Evolutionary conservation across 805 yeast genomes (phyloP), one percentile per base, ranked within the genome.

Genomic region (Suhomyces emberorum): DNA sequence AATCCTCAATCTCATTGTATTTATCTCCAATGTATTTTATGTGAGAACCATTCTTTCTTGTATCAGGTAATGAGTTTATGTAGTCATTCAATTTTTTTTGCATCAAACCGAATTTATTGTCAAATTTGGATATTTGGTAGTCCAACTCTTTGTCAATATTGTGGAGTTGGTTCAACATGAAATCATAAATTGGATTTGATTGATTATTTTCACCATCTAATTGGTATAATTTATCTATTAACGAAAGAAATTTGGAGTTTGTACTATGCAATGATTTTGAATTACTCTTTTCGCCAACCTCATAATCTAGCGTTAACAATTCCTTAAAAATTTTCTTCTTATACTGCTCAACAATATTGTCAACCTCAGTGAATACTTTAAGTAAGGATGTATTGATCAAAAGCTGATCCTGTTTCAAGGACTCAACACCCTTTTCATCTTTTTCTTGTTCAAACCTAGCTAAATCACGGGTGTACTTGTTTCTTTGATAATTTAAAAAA

Each of bases 171-270:
- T 58, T 51, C 14, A 39, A 39, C 32, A 68, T 53, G 38, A 68
- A 68, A 11, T 64, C 63, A 32, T 47, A 51, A 32, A 68, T 65
- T 3, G 68, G 69, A 28, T 58, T 57, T 16, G 54, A 44, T 7
- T 32, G 21, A 14, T 7, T 23, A 11, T 32, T 33, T 16, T 29
- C 23, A 15, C 47, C 47, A 34, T 58, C 53, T 36, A 67, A 43
- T 38, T 65, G 64, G 43, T 63, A 61, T 20, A 68, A 54, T 35
- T 63, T 62, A 33, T 66, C 70, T 10, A 68, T 70, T 32, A 68
- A 53, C 2, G 61, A 52, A 11, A 65, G 54, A 44, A 68, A 66
- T 35, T 58, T 63, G 16, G 59, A 51, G 38, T 55, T 61, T 9
- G 45, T 34, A 17, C 44, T 34, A 12, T 34, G 33, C 8, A 40